Base-by-base conservation (phyloP, 2,329 filamentous ascomycete species). In the Diaporthe velutina region DNA sequence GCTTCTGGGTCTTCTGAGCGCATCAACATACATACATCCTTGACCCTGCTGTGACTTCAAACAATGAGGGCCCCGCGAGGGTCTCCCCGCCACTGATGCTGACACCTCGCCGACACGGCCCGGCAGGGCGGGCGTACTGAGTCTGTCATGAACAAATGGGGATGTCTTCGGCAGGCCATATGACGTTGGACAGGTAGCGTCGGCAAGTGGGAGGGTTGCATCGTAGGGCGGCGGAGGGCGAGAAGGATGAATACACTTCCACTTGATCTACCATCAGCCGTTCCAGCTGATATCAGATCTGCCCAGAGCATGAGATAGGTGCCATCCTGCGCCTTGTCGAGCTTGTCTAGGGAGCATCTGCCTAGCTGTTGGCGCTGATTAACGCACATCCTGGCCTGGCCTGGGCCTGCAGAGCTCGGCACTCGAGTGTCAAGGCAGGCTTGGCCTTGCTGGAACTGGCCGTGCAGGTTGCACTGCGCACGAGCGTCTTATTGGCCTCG, bases 41-140 rank as follows among this genome's bases (percentile, higher is more conserved):
- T 61, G 57, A 42, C 60, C 60, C 9, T 4, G n/a, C n/a, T n/a
- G n/a, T n/a, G 60, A 35, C 30, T n/a, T 7, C 19, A 15, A 52
- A 50, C 61, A 52, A 50, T 25, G n/a, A n/a, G 17, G 33, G 42
- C 42, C 19, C 40, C 19, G 5, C 30, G 61, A 67, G 61, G 61
- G 45, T 67, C 42, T 52, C 61, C 42, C 61, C 40, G 61, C 45
- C 61, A 67, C 61, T 30, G 30, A 67, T 13, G 61, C 61, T 50
- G 61, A 50, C 61, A 52, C 48, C 13, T 50, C 61, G 61, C 61
- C 61, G 61, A 67, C 61, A 67, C 61, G 61, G 61, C 61, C 61
- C 61, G 45, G 61, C 42, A 48, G 40, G 19, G 40, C 42, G 61
- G 61, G 61, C 61, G 19, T n/a, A 15, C 33, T 67, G 45, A 12